Evolutionary conservation across 2,329 filamentous ascomycete species (phyloP).

Genomic region (Aplosporella prunicola): DNA sequence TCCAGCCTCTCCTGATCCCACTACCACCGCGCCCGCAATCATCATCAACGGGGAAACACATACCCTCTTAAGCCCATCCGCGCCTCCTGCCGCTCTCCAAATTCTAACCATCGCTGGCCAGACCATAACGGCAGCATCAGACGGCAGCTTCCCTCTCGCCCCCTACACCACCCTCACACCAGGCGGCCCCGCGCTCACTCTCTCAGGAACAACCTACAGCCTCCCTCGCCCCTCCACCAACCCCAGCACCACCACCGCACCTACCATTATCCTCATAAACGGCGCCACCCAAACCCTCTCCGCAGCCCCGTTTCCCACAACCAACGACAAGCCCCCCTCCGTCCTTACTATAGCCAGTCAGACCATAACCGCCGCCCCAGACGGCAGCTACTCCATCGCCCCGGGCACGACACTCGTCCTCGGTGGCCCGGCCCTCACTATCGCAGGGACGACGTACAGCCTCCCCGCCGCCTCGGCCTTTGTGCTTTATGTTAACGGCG

Average conservation of each 20-base stretch:
- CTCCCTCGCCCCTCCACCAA: too few relatives aligned
- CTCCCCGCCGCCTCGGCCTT: too few relatives aligned
- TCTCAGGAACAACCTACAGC: constrained; percentile 12
- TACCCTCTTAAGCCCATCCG: constrained; percentile 10
- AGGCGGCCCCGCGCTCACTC: constrained; percentile 15
- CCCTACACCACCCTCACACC: constrained; percentile 18
- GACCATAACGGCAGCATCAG: not conserved
- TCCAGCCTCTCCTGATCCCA: too few relatives aligned
- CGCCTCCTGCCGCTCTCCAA: too few relatives aligned
- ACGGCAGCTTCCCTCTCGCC: not conserved
- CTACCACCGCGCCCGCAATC: constrained; percentile 11
- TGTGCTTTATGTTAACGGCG: too few relatives aligned
- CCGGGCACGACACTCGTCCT: constrained; percentile 18
- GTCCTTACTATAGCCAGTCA: constrained; percentile 18
- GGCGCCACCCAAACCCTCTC: constrained; percentile 5
- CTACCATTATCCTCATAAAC: constrained; percentile 4
- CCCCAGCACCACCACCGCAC: too few relatives aligned
- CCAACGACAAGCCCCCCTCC: too few relatives aligned
- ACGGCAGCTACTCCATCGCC: too few relatives aligned
- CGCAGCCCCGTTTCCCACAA: too few relatives aligned
- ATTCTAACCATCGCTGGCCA: not conserved
- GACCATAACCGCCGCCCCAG: too few relatives aligned
- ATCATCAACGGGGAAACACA: constrained; percentile 7
- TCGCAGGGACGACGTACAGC: constrained; percentile 12
- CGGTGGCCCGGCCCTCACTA: constrained; percentile 15